Evolutionary conservation across 495 filamentous ascomycete species (phyloP).

Genomic region (Trichoderma parareesei): DNA sequence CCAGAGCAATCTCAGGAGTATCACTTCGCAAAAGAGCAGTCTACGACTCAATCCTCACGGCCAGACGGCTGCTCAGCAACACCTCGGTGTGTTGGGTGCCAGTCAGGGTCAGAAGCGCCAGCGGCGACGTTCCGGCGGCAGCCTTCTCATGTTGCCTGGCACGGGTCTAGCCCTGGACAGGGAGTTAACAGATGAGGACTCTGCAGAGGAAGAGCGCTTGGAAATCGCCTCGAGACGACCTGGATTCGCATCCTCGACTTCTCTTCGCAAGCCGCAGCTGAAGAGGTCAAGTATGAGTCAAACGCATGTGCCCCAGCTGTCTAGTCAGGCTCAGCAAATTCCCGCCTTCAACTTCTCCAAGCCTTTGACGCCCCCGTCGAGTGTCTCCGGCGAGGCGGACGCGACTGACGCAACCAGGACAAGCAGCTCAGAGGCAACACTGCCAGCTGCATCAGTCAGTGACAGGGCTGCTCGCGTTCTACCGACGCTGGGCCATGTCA

Average conservation of each 20-base stretch:
- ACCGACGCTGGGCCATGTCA: neutral
- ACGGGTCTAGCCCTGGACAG: conserved; percentile 13
- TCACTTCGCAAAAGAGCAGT: neutral
- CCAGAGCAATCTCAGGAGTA: conserved; percentile 26
- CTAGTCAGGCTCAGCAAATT: conserved; percentile 16
- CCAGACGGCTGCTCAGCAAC: neutral
- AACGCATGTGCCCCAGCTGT: conserved; percentile 15
- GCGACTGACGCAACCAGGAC: neutral
- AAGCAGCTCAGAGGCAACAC: neutral
- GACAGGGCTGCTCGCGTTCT: neutral
- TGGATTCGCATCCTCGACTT: neutral
- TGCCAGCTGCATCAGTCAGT: neutral
- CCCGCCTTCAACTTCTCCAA: conserved; percentile 25
- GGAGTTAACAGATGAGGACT: conserved; percentile 26
- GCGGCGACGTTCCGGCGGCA: neutral
- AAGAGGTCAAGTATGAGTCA: conserved; percentile 24
- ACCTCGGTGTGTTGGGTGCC: neutral
- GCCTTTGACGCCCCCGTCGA: conserved; percentile 19
- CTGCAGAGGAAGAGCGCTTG: conserved; percentile 35
- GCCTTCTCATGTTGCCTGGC: neutral
- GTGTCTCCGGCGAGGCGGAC: neutral
- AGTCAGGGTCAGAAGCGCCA: conserved; percentile 4
- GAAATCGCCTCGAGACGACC: conserved; percentile 21
- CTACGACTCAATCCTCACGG: neutral
- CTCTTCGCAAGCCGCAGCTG: conserved; percentile 20